Percentiles rank a stretch among this genome's conserved stretches.
Evolutionary conservation across 225 moss, liverwort and hornwort genomes (phyloP).

Genomic region (Neckera pumila): DNA sequence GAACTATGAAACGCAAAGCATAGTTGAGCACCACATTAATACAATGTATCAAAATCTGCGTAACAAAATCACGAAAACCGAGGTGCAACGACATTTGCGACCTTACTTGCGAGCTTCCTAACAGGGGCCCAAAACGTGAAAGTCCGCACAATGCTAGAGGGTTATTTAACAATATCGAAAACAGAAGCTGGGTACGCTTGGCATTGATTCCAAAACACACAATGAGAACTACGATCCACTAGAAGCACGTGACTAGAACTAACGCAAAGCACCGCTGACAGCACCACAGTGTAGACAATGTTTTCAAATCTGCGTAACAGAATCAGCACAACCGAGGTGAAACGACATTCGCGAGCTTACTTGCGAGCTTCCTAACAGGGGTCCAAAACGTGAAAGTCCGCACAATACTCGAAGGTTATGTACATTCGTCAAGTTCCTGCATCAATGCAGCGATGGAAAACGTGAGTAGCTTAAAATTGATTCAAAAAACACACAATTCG

Average conservation of each 20-base stretch:
- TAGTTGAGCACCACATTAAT: background rate
- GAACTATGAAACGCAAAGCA: background rate
- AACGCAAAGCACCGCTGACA: background rate
- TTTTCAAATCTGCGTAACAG: background rate
- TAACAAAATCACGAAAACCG: background rate
- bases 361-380: background rate
- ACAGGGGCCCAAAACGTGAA: background rate
- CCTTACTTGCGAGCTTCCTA: background rate
- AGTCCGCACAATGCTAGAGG: background rate
- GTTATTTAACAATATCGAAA: background rate
- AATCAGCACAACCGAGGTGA: background rate
- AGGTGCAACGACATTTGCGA: background rate
- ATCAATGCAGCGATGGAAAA: background rate
- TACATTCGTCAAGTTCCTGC: background rate
- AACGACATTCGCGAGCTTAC: background rate
- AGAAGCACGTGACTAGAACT: background rate
- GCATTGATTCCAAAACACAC: background rate
- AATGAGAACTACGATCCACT: background rate
- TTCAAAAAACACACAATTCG: background rate
- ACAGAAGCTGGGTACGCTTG: background rate
- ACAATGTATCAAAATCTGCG: background rate
- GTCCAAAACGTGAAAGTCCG: background rate
- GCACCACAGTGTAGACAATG: background rate
- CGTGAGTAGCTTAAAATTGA: background rate
- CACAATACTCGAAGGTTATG: background rate